A percentile compares a stretch with the other conserved stretches of the same genome.
Evolutionary conservation across 106 monocot genomes (phyloP).

Genomic region (Apostasia ramifera): DNA sequence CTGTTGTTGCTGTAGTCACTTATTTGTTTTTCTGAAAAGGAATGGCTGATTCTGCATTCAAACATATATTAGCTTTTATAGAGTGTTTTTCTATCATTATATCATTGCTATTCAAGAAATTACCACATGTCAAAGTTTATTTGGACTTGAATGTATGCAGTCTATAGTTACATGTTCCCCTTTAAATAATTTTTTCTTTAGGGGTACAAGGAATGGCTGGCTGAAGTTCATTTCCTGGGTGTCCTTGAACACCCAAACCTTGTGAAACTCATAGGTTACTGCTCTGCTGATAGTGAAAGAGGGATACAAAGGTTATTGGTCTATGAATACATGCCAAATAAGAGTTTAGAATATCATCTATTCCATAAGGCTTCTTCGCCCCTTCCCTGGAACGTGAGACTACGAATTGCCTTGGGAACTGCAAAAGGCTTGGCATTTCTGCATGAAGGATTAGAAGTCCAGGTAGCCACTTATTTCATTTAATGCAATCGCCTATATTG

Average conservation of each 20-base stretch:
- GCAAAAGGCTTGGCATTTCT: conserved; percentile 33
- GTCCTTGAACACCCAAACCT: conserved; percentile 39
- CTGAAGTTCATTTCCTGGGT: conserved; percentile 33
- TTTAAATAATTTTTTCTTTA: conserved; percentile 1
- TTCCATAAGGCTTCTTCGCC: conserved; percentile 18
- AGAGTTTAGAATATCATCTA: conserved; percentile 32
- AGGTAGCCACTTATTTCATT: conserved; percentile 7
- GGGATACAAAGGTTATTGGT: conserved; percentile 23
- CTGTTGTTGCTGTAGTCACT: too few species aligned
- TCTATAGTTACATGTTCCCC: too few species aligned
- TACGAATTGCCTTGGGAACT: conserved; percentile 25
- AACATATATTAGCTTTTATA: too few species aligned
- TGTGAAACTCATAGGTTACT: conserved; percentile 40
- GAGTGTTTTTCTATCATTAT: too few species aligned
- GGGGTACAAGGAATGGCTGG: conserved; percentile 37
- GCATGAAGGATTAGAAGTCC: conserved; percentile 33
- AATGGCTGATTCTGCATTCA: too few species aligned
- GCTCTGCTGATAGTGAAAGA: conserved; percentile 22
- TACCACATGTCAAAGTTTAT: too few species aligned
- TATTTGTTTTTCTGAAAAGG: too few species aligned
- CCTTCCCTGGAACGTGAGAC: conserved; percentile 25
- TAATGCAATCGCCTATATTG: too few species aligned
- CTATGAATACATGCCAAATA: conserved; percentile 37
- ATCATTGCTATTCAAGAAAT: too few species aligned
- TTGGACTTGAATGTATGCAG: too few species aligned